Evolutionary conservation across 768 basidiomycete genomes (phyloP), one percentile per base, ranked within the genome.

Genomic region (Boletus reticuloceps): DNA sequence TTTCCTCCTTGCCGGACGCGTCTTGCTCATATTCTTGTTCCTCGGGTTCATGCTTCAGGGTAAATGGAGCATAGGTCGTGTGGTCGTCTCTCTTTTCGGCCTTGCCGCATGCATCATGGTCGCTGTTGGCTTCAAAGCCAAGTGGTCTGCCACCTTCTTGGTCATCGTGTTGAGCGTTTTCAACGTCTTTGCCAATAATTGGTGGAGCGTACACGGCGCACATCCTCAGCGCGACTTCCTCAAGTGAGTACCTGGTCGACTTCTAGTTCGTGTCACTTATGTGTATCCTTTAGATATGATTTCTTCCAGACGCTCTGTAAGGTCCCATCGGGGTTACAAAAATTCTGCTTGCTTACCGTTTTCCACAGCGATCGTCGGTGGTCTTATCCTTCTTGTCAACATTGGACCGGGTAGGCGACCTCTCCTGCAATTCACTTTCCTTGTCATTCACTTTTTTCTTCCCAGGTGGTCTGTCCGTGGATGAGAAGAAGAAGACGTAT

Each of bases 131-230:
- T 98, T 98, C 85, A 98, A 98, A 76, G 96, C 97, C 65, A 98
- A 98, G 76, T 97, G 94, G 92, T 94, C 92, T 14, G 96, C 96
- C 3, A 84, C 86, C 13, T 98, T 98, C 85, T 83, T 99, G 57
- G 95, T 98, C 56, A 73, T 97, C 59, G 81, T 94, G 5, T 74
- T 99, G 65, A 92, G 90, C 68, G 72, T 92, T 64, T 98, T 98
- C 86, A 99, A 99, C 70, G 94, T 96, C 34, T 91, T 96, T 65
- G 91, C 90, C 73, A 99, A 99, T 80, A 97, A 98, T 75, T 99
- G 91, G 90, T 99, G 96, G 96, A 86, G 82, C 62, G 86, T 98
- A 22, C 88, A 94, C 71, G 82, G 86, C 43, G 84, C 86, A 42
- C 97, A 98, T 72, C 96, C 96, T 59, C 92, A 95, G 66, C 83